These are phyloP conservation scores for Cladophialophora immunda DNA, from an alignment of 2,329 filamentous ascomycete species.

Conservation along the genomic window DNA sequence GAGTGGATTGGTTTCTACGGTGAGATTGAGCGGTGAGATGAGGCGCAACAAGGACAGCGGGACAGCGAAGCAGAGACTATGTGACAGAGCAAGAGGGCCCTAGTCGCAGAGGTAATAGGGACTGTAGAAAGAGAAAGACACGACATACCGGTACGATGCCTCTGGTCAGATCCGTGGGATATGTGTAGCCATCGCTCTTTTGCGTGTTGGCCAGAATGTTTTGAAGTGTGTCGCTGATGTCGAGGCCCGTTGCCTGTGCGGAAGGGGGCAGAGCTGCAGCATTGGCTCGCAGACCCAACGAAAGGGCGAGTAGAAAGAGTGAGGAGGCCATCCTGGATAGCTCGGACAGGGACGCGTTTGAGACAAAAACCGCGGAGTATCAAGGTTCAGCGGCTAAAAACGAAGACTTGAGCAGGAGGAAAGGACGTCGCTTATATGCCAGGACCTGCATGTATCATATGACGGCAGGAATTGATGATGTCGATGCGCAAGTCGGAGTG, in stretches of 20 bases:
- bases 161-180: conserved; percentile 50
- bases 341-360: neutral
- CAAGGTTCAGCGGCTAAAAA: neutral
- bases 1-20: conserved; percentile 47
- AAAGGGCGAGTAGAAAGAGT: conserved; percentile 23
- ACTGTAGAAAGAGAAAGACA: neutral
- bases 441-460: neutral
- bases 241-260: conserved; percentile 30
- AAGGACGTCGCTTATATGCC: neutral
- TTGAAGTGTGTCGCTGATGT: conserved; percentile 33
- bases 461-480: neutral
- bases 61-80: neutral
- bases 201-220: conserved; percentile 41
- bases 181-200: conserved; percentile 40
- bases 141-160: conserved; percentile 48
- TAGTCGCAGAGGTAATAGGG: neutral
- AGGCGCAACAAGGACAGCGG: neutral
- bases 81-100: neutral
- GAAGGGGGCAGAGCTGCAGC: conserved; percentile 30
- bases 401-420: neutral
- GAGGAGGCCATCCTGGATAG: conserved; percentile 27
- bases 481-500: neutral
- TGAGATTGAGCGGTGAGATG: conserved; percentile 5
- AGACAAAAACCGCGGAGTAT: neutral
- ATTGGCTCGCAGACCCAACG: conserved; percentile 21